Conservation (phyloP, 495 filamentous ascomycete genomes). For the Penicillium paradoxum region DNA sequence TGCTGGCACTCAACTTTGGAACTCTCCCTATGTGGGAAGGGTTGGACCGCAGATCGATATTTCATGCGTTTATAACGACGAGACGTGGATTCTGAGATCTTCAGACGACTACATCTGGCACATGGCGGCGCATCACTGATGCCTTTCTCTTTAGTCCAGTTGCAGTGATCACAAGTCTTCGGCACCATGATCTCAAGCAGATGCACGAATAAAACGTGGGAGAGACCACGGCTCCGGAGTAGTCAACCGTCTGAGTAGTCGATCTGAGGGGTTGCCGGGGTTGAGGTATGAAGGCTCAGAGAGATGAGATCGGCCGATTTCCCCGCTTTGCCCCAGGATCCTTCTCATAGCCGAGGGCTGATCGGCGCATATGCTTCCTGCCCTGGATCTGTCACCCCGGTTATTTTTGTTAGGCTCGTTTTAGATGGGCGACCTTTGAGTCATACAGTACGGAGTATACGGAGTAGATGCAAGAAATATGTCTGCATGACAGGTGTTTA, state of each 20-base stretch:
- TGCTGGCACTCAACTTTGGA: conserved; percentile 17
- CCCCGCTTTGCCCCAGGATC: conserved; percentile 18
- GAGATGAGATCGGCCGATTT: conserved; percentile 5
- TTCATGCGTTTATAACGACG: conserved; percentile 22
- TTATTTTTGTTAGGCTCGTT: neutral
- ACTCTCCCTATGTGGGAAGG: conserved; percentile 16
- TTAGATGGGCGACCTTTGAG: too few relatives aligned
- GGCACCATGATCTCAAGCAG: conserved; percentile 16
- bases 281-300: conserved; percentile 3
- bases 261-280: neutral
- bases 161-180: conserved; percentile 26
- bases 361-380: conserved; percentile 1
- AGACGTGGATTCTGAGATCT: conserved; percentile 18
- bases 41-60: conserved; percentile 13
- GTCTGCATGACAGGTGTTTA: too few relatives aligned
- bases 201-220: neutral
- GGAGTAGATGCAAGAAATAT: too few relatives aligned
- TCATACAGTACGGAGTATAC: too few relatives aligned
- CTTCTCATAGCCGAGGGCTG: neutral
- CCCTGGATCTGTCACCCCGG: neutral
- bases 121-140: conserved; percentile 17
- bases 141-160: conserved; percentile 22
- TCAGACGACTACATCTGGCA: conserved; percentile 24
- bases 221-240: neutral
- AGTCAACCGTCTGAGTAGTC: neutral